These are phyloP conservation scores for Penicillium sp. DNA, from an alignment of 2,329 filamentous ascomycete genomes.

Conservation along the genomic window DNA sequence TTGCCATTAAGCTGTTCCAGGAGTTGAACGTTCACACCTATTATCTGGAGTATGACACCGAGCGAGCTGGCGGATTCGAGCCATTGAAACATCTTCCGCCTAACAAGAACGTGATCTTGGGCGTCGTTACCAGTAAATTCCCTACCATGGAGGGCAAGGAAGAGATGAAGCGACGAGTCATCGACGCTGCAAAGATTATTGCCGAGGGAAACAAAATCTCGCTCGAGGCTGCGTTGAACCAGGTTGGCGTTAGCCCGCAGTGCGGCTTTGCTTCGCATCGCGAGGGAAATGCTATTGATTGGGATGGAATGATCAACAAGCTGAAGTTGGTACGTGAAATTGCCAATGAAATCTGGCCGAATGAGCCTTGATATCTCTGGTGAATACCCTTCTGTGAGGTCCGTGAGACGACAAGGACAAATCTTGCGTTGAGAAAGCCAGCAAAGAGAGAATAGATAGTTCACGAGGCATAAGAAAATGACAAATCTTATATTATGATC, in stretches of 20 bases:
- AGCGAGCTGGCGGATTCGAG: constrained; percentile 60
- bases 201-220: constrained; percentile 61
- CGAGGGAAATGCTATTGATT: constrained; percentile 62
- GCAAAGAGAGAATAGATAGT: too few species aligned
- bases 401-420: too few species aligned
- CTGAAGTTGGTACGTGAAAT: constrained; percentile 64
- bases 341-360: constrained; percentile 66
- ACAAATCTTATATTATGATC: too few species aligned
- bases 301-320: constrained; percentile 69
- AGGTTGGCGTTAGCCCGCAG: constrained; percentile 63
- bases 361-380: constrained; percentile 39
- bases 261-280: constrained; percentile 71
- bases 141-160: constrained; percentile 58
- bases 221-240: constrained; percentile 61
- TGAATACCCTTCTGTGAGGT: too few species aligned
- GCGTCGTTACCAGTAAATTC: constrained; percentile 59
- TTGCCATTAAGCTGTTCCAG: constrained; percentile 60
- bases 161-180: constrained; percentile 55
- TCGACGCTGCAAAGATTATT: constrained; percentile 60
- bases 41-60: constrained; percentile 65
- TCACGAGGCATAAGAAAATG: too few species aligned
- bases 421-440: too few species aligned
- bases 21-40: constrained; percentile 60
- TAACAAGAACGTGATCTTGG: constrained; percentile 59
- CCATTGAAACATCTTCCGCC: constrained; percentile 56